phyloP scores from a whole-genome alignment of 345 rosid genomes.

The thale cress (Arabidopsis thaliana) region DNA sequence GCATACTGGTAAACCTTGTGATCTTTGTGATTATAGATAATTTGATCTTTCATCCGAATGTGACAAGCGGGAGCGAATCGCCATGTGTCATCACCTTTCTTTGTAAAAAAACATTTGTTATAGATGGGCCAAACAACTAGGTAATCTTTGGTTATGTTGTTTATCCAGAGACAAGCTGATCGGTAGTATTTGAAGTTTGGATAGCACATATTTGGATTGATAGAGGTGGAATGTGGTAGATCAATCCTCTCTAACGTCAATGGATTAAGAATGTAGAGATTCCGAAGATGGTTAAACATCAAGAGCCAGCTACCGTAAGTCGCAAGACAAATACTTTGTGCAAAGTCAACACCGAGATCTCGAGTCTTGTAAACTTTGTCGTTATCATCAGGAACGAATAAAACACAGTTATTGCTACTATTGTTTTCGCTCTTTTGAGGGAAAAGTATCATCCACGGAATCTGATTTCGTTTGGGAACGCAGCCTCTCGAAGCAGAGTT shows the following conservation, averaged over 20 bases:
- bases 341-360: slow-evolving; percentile 19
- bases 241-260: slow-evolving; percentile 20
- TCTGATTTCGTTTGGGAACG: not conserved
- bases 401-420: not conserved
- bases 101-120: not conserved
- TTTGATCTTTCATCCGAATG: not conserved
- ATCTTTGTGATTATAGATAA: not conserved
- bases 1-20: not conserved
- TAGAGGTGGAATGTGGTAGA: not conserved
- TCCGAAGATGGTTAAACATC: not conserved
- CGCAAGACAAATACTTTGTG: not conserved
- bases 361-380: slow-evolving; percentile 21
- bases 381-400: slow-evolving; percentile 17
- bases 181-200: too few relatives aligned
- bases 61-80: too few relatives aligned
- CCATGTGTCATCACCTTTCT: slow-evolving; percentile 2
- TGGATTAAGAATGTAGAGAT: slow-evolving; percentile 22
- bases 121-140: not conserved
- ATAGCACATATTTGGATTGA: too few relatives aligned
- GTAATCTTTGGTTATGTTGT: slow-evolving; percentile 4
- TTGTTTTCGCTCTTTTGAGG: not conserved
- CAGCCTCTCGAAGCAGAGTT: slow-evolving; percentile 21
- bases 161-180: slow-evolving; percentile 5
- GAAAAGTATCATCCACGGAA: slow-evolving; percentile 27
- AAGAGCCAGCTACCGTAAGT: not conserved